Conservation (phyloP, 129 eudicot genomes). For the Deinandra increscens region DNA sequence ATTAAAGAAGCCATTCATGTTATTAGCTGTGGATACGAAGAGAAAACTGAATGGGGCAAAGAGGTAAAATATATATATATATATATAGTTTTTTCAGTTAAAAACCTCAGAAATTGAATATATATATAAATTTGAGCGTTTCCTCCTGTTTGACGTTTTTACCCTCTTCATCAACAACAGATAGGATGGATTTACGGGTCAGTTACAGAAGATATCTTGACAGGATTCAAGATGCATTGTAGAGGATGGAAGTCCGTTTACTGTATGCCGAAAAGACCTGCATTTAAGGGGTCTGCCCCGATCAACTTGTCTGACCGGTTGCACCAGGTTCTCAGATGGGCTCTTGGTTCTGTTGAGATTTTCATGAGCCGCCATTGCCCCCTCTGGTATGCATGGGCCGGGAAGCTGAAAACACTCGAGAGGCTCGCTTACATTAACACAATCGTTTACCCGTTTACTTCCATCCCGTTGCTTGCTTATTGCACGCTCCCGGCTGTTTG, state of each 20-base stretch:
- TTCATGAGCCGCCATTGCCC: constrained; percentile 98
- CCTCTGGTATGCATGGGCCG: constrained; percentile 91
- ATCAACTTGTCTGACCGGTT: constrained; percentile 88
- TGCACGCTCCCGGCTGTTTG: constrained; percentile 95
- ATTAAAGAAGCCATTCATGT: constrained; percentile 98
- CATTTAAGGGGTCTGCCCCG: constrained; percentile 99
- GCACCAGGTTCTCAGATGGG: constrained; percentile 99
- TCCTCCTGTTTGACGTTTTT: not conserved
- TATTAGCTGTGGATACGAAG: constrained; percentile 93
- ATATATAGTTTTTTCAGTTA: not conserved
- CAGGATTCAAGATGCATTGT: constrained; percentile 99
- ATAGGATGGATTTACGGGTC: constrained; percentile 99
- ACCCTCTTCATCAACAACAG: constrained; percentile 32
- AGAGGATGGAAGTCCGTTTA: constrained; percentile 97
- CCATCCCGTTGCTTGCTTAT: constrained; percentile 86
- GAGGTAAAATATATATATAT: constrained; percentile 54
- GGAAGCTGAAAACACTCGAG: constrained; percentile 84
- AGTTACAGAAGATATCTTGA: constrained; percentile 87
- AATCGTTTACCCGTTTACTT: constrained; percentile 93
- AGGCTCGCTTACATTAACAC: constrained; percentile 94
- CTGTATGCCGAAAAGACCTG: constrained; percentile 87
- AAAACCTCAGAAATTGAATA: too few species aligned
- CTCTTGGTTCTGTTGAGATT: constrained; percentile 97
- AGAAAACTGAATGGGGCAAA: constrained; percentile 98
- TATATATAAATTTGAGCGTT: too few species aligned